Conservation (phyloP, 1,284 basidiomycete genomes). For the Pisolithus thermaeus region DNA sequence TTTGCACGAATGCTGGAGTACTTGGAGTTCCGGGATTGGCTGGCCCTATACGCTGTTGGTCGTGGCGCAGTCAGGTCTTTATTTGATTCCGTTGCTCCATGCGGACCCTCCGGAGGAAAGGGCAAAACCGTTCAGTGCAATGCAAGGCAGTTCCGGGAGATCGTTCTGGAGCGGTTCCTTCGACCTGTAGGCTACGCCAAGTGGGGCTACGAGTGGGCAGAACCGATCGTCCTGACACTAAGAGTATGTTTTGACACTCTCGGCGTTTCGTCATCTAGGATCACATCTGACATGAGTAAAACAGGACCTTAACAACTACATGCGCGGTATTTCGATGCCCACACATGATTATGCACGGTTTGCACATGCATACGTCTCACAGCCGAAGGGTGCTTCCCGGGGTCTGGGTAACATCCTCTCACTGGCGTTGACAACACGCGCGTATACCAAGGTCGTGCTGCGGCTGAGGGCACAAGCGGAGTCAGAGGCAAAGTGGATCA, state of each 20-base stretch:
- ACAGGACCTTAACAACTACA: conserved; percentile 71
- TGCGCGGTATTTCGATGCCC: conserved; percentile 71
- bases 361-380: conserved; percentile 51
- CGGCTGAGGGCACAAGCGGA: conserved; percentile 72
- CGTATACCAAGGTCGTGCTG: conserved; percentile 70
- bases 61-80: conserved; percentile 41
- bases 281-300: conserved; percentile 2
- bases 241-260: conserved; percentile 36
- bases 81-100: conserved; percentile 34
- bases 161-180: conserved; percentile 60
- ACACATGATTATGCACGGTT: conserved; percentile 61
- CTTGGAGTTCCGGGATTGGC: conserved; percentile 65
- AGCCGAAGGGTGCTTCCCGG: conserved; percentile 31
- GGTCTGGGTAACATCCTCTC: conserved; percentile 35
- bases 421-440: conserved; percentile 54
- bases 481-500: conserved; percentile 31
- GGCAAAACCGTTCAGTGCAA: not conserved
- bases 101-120: conserved; percentile 1
- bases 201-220: conserved; percentile 54
- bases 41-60: conserved; percentile 47
- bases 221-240: conserved; percentile 56
- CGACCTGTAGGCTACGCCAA: conserved; percentile 61
- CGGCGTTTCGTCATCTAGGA: not conserved
- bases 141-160: conserved; percentile 46
- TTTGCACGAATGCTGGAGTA: conserved; percentile 49